Base-by-base conservation (phyloP, 2,329 filamentous ascomycete genomes). In the Colletotrichum tabaci region DNA sequence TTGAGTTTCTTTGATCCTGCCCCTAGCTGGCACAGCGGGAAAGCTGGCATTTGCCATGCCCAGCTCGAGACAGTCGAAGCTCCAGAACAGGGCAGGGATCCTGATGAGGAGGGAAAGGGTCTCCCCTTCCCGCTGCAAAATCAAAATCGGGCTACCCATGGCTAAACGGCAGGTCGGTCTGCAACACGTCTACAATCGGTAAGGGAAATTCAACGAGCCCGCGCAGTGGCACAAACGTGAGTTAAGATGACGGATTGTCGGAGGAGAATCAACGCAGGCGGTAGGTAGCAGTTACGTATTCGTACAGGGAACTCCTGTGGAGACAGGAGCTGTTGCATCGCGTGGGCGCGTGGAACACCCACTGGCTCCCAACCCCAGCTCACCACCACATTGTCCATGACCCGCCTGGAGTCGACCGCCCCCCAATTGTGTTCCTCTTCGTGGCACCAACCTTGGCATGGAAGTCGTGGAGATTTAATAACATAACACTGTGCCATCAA, bases 41-140 rank as follows among this genome's bases (percentile, higher is more conserved):
- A 38, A 60, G 61, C 35, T 47, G 49, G 61, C 46, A 66, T 52
- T 60, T 18, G 53, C 46, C 30, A 26, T 23, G 23, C 16, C 12
- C 15, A 40, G 26, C 44, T 68, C 40, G 66, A 66, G 23, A 66
- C 66, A 66, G 53, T 23, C 40, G 60, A 53, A 69, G 67, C 55
- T 35, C 67, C 61, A 68, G 52, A 38, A 49, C 9, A 30, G 46
- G 30, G 30, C 46, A 52, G 49, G 47, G 61, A 47, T 62, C 42
- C 46, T 55, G 55, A 42, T 42, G 5, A 30, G 30, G 30, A 8
- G 30, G 30, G 30, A 30, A 6, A 9, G 30, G 23, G 30, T 7
- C 46, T 40, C 53, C 23, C 35, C 18, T 46, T 18, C 26, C 30
- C 30, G 8, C 30, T 38, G 9, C 15, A 23, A 23, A 40, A n/a